Conservation (phyloP, 2,329 filamentous ascomycete genomes). For the Diaporthe citrichinensis region DNA sequence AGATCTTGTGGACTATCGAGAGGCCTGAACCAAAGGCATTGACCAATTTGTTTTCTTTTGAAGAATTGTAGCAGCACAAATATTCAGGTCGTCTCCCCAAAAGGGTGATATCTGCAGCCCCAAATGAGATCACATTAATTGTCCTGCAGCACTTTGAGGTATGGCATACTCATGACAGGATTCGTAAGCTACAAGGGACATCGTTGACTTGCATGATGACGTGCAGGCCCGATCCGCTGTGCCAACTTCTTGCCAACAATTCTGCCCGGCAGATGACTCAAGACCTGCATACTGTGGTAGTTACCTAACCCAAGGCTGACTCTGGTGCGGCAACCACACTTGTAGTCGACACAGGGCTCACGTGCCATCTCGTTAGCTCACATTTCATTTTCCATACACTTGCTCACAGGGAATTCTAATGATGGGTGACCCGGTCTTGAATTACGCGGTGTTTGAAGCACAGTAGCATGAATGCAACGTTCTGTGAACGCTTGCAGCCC, state of each 20-base stretch:
- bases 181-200: background rate
- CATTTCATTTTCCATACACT: too few species aligned
- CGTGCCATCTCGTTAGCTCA: background rate
- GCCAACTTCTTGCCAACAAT: conserved; percentile 24
- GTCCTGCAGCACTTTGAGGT: background rate
- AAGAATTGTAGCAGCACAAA: background rate
- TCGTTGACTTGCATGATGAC: conserved; percentile 11
- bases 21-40: background rate
- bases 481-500: background rate
- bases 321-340: too few species aligned
- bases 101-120: background rate
- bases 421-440: background rate
- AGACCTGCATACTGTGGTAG: background rate
- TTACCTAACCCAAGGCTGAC: background rate
- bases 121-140: background rate
- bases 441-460: background rate
- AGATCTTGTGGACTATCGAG: background rate
- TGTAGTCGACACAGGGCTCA: background rate
- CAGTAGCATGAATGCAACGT: background rate
- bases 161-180: background rate
- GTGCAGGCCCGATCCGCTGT: conserved; percentile 11
- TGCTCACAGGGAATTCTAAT: background rate
- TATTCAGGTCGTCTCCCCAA: background rate
- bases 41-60: background rate
- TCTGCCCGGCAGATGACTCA: background rate